Conservation (phyloP, 129 eudicot species). For the Chrysanthemum makinoi region DNA sequence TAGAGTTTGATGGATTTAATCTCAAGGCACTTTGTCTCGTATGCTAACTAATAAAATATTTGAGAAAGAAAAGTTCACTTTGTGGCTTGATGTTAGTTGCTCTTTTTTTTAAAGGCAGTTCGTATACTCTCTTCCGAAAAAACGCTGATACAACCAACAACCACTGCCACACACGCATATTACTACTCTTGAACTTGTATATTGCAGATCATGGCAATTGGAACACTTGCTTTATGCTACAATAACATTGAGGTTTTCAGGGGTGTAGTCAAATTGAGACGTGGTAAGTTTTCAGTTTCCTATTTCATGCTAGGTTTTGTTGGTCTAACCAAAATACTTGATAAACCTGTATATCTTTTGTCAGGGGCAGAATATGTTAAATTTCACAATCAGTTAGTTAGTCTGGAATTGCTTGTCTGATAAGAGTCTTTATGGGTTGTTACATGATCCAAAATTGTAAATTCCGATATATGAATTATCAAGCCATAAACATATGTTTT, state of each 20-base stretch:
- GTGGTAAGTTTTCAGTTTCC: constrained; percentile 52
- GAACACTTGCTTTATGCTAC: constrained; percentile 89
- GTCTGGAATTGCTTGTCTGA: constrained; percentile 2
- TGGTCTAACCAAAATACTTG: neutral
- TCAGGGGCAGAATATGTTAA: neutral
- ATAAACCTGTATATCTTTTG: neutral
- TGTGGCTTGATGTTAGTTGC: neutral
- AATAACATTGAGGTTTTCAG: constrained; percentile 85
- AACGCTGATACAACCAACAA: too few relatives aligned
- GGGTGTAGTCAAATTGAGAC: constrained; percentile 96
- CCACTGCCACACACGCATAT: too few relatives aligned
- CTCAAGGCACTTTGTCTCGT: neutral
- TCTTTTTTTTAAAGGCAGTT: neutral
- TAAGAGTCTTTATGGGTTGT: neutral
- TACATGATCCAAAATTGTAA: too few relatives aligned
- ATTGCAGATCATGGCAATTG: constrained; percentile 91
- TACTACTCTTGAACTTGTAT: neutral
- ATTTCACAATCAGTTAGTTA: neutral
- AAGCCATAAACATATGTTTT: neutral
- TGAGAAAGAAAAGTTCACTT: neutral
- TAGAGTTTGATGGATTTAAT: neutral
- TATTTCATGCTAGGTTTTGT: neutral
- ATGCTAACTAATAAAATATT: neutral
- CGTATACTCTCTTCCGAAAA: neutral
- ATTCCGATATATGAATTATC: too few relatives aligned